Evolutionary conservation across 2,329 filamentous ascomycete genomes (phyloP).

Genomic region (Davidsoniella eucalypti): DNA sequence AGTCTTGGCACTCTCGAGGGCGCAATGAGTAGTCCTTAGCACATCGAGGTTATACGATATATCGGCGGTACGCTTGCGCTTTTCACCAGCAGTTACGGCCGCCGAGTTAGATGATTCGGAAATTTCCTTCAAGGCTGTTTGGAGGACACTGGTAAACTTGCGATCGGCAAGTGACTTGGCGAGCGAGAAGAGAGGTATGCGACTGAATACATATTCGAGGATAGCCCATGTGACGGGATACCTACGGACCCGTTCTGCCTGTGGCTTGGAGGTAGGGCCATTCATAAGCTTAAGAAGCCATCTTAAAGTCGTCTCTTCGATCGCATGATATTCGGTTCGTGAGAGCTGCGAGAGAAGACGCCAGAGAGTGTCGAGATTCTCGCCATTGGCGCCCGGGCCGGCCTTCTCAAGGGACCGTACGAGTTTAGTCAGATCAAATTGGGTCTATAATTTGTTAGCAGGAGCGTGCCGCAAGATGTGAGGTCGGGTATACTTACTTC

Average conservation of each 20-base stretch:
- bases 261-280: constrained; percentile 22
- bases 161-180: constrained; percentile 56
- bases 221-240: constrained; percentile 45
- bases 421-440: constrained; percentile 30
- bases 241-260: constrained; percentile 35
- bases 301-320: constrained; percentile 41
- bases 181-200: constrained; percentile 52
- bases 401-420: constrained; percentile 39
- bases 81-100: constrained; percentile 19
- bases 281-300: constrained; percentile 49
- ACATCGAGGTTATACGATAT: constrained; percentile 1
- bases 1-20: constrained; percentile 30
- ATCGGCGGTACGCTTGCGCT: constrained; percentile 28
- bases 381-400: constrained; percentile 26
- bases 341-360: constrained; percentile 27
- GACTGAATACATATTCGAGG: constrained; percentile 40
- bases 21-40: constrained; percentile 25
- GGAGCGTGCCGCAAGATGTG: neutral
- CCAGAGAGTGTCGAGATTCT: constrained; percentile 35
- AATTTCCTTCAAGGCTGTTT: constrained; percentile 46
- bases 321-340: constrained; percentile 30
- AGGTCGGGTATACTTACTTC: neutral
- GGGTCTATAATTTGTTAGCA: constrained; percentile 18
- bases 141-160: constrained; percentile 49
- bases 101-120: constrained; percentile 19